Percentiles rank a stretch among this genome's conserved stretches.
Evolutionary conservation across 805 yeast species (phyloP).

Genomic region (Hanseniaspora clermontiae): DNA sequence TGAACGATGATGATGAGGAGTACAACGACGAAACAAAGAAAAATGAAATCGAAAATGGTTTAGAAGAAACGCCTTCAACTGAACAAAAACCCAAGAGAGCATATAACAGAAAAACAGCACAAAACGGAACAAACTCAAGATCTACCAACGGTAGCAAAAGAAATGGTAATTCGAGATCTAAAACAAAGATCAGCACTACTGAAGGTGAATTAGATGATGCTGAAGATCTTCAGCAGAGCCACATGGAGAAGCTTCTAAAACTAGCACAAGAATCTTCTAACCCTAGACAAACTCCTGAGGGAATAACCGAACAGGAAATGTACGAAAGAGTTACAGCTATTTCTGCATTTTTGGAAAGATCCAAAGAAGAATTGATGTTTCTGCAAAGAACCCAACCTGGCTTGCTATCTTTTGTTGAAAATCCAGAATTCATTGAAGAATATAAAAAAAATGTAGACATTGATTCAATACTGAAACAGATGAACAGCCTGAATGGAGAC

Average conservation of each 20-base stretch:
- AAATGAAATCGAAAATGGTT: background rate
- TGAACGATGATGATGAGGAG: conserved; percentile 5
- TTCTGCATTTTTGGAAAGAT: conserved; percentile 76
- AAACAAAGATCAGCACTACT: conserved; percentile 4
- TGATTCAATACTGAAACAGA: conserved; percentile 41
- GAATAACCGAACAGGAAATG: conserved; percentile 70
- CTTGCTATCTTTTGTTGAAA: conserved; percentile 36
- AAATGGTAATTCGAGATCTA: background rate
- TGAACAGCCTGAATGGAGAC: conserved; percentile 44
- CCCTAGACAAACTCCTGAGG: conserved; percentile 71
- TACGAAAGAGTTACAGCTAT: conserved; percentile 79
- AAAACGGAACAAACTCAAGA: background rate
- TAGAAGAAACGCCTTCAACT: background rate
- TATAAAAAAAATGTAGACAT: conserved; percentile 36
- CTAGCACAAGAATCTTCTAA: conserved; percentile 47
- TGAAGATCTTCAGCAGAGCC: conserved; percentile 14
- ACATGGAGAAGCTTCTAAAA: conserved; percentile 13
- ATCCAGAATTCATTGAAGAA: conserved; percentile 28
- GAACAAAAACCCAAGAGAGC: conserved; percentile 4
- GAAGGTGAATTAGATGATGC: conserved; percentile 15
- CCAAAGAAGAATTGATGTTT: conserved; percentile 67
- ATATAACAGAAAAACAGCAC: conserved; percentile 1
- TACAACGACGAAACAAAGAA: conserved; percentile 3
- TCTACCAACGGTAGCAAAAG: background rate
- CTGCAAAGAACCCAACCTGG: conserved; percentile 52